Evolutionary conservation across 768 basidiomycete genomes (phyloP).

Genomic region (Kwoniella dejecticola): DNA sequence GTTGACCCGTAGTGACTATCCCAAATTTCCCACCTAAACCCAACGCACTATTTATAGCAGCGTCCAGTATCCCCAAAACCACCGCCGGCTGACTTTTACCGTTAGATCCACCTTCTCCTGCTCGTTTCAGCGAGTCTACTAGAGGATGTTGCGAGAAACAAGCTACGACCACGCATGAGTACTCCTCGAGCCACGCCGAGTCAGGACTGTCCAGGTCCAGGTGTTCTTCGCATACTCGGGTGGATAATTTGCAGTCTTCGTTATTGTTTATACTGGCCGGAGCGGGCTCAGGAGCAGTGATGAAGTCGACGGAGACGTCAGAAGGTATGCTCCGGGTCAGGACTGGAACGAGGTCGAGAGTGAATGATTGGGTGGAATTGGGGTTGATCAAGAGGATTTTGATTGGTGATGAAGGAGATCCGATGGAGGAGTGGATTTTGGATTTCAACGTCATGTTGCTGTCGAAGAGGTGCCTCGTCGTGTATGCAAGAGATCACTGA

Average conservation of each 20-base stretch:
- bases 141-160: slow-evolving; percentile 28
- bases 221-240: slow-evolving; percentile 11
- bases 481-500: too few relatives aligned
- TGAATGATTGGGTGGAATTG: slow-evolving; percentile 25
- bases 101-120: background rate
- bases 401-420: slow-evolving; percentile 9
- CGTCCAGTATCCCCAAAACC: slow-evolving; percentile 23
- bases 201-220: slow-evolving; percentile 4
- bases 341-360: slow-evolving; percentile 8
- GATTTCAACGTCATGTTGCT: background rate
- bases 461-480: too few relatives aligned
- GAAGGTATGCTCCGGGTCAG: slow-evolving; percentile 4
- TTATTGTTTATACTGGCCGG: slow-evolving; percentile 23
- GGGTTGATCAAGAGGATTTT: slow-evolving; percentile 29
- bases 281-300: slow-evolving; percentile 21
- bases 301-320: slow-evolving; percentile 18
- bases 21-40: slow-evolving; percentile 17
- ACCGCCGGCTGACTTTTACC: background rate
- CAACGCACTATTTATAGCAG: slow-evolving; percentile 11
- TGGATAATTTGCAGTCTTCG: slow-evolving; percentile 22
- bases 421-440: slow-evolving; percentile 20
- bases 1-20: slow-evolving; percentile 26
- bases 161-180: slow-evolving; percentile 15
- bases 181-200: background rate
- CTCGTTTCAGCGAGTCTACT: slow-evolving; percentile 5